These are phyloP conservation scores for Aureobasidium namibiae DNA, from an alignment of 2,329 filamentous ascomycete species.

Conservation along the genomic window DNA sequence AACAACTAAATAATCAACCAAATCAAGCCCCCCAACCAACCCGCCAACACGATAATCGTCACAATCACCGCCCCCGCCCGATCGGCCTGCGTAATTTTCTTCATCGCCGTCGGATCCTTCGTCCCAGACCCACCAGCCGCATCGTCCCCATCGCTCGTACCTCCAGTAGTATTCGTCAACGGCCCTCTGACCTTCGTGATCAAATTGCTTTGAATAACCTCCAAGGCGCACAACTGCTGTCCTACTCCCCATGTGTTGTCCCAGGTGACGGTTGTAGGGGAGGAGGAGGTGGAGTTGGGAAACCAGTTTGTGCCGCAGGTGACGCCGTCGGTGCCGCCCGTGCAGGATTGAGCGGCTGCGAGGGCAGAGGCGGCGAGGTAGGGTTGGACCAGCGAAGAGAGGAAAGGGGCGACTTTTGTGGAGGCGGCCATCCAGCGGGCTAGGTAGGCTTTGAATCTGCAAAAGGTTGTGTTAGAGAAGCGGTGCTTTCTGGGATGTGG, in stretches of 20 bases:
- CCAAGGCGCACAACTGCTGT: conserved; percentile 45
- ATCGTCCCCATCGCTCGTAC: conserved; percentile 42
- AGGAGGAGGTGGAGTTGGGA: conserved; percentile 15
- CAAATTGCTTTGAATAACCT: conserved; percentile 37
- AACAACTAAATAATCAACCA: conserved; percentile 11
- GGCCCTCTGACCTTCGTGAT: conserved; percentile 30
- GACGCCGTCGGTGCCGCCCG: conserved; percentile 30
- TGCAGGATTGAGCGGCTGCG: conserved; percentile 37
- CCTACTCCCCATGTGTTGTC: conserved; percentile 36
- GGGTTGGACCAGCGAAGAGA: conserved; percentile 27
- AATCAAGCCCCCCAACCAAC: conserved; percentile 44
- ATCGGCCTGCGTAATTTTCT: conserved; percentile 50
- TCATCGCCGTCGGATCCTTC: conserved; percentile 20
- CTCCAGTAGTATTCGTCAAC: conserved; percentile 45
- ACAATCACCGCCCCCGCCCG: conserved; percentile 59
- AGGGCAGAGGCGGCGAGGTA: conserved; percentile 33
- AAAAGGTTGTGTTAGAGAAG: background rate
- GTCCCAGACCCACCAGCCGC: conserved; percentile 27
- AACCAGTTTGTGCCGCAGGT: conserved; percentile 38
- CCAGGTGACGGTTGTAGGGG: conserved; percentile 19
- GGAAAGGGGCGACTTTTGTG: conserved; percentile 35
- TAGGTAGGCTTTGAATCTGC: conserved; percentile 46
- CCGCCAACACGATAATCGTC: conserved; percentile 49
- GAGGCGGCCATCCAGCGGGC: conserved; percentile 48
- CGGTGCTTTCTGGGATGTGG: too few relatives aligned